These are phyloP conservation scores for Leishmania aethiopica DNA, from an alignment of 208 protist species.

Conservation along the genomic window DNA sequence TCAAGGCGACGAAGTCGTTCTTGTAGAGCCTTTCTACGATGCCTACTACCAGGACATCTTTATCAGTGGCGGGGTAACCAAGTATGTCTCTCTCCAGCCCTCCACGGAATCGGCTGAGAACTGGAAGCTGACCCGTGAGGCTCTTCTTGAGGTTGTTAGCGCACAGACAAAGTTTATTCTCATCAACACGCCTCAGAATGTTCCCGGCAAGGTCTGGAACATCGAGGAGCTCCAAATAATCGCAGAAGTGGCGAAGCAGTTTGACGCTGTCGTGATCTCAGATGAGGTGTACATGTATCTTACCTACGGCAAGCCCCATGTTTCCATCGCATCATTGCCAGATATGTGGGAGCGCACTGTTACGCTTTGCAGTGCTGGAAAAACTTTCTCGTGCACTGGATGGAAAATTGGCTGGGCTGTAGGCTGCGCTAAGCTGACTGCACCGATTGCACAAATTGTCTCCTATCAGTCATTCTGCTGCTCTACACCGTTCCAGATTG, in stretches of 20 bases:
- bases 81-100: slow-evolving; percentile 76
- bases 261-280: slow-evolving; percentile 66
- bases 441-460: slow-evolving; percentile 45
- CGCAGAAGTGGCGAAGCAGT: slow-evolving; percentile 64
- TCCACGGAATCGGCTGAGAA: slow-evolving; percentile 38
- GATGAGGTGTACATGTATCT: slow-evolving; percentile 94
- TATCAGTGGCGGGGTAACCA: slow-evolving; percentile 68
- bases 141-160: slow-evolving; percentile 66
- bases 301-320: slow-evolving; percentile 63
- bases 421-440: slow-evolving; percentile 41
- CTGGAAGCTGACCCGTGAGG: slow-evolving; percentile 60
- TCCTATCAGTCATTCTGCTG: slow-evolving; percentile 89
- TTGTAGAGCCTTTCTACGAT: slow-evolving; percentile 95
- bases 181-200: slow-evolving; percentile 95
- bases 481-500: slow-evolving; percentile 88
- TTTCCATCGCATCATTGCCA: slow-evolving; percentile 72
- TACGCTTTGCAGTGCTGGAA: slow-evolving; percentile 89
- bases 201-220: slow-evolving; percentile 79
- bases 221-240: slow-evolving; percentile 71
- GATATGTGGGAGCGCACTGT: slow-evolving; percentile 93
- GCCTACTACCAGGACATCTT: slow-evolving; percentile 74
- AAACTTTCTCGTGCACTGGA: slow-evolving; percentile 94
- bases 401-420: slow-evolving; percentile 94
- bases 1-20: slow-evolving; percentile 91
- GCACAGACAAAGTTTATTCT: slow-evolving; percentile 84